Evolutionary conservation across 129 eudicot genomes (phyloP).

Genomic region (Flaveria brownii): DNA sequence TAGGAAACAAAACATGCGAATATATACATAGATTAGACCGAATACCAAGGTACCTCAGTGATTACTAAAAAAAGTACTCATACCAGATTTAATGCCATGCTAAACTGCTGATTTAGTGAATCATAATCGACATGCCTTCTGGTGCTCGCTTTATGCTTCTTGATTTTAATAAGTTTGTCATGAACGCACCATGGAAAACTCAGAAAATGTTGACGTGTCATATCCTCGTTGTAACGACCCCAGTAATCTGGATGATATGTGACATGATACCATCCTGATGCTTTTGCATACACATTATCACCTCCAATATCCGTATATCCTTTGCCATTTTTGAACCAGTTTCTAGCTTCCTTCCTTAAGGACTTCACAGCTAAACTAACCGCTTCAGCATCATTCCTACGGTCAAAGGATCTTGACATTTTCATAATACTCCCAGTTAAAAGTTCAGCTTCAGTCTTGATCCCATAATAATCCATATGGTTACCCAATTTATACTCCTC

Average conservation of each 20-base stretch:
- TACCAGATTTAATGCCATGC: slow-evolving; percentile 25
- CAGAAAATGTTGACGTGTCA: slow-evolving; percentile 58
- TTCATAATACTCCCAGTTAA: slow-evolving; percentile 81
- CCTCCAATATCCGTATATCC: slow-evolving; percentile 24
- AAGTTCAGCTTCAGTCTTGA: slow-evolving; percentile 77
- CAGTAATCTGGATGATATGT: slow-evolving; percentile 67
- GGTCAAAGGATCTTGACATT: slow-evolving; percentile 63
- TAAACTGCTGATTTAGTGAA: slow-evolving; percentile 29
- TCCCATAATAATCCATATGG: slow-evolving; percentile 76
- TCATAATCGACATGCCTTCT: slow-evolving; percentile 26
- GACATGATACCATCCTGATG: slow-evolving; percentile 88
- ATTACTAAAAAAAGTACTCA: slow-evolving; percentile 17
- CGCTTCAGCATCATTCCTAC: slow-evolving; percentile 74
- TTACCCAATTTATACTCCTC: slow-evolving; percentile 78
- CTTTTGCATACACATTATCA: slow-evolving; percentile 58
- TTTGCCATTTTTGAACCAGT: slow-evolving; percentile 53
- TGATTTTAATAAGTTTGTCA: slow-evolving; percentile 68
- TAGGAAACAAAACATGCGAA: background rate
- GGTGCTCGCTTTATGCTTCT: slow-evolving; percentile 33
- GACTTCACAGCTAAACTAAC: slow-evolving; percentile 69
- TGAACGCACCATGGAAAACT: slow-evolving; percentile 90
- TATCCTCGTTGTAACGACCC: slow-evolving; percentile 58
- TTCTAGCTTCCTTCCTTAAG: slow-evolving; percentile 70
- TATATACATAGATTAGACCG: background rate
- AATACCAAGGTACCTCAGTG: background rate